Evolutionary conservation across 2,329 filamentous ascomycete species (phyloP), one percentile per base, ranked within the genome.

Genomic region (Geosmithia morbida): DNA sequence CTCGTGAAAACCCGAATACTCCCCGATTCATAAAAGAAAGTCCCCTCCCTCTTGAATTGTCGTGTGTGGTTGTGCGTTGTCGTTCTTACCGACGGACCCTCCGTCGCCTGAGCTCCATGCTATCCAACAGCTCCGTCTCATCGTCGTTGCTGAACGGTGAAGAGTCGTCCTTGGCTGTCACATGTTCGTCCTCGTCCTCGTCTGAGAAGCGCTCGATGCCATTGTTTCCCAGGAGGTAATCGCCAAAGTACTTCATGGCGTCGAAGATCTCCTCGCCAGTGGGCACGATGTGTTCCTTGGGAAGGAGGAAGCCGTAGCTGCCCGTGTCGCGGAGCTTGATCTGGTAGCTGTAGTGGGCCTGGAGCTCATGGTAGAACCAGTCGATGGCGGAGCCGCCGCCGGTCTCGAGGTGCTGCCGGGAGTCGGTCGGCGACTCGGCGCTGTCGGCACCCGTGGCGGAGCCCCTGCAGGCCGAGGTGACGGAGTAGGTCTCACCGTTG

Each of bases 251-350:
- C 58, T 89, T 76, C 51, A 95, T 72, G 0, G 88, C 87, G 54
- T 84, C 83, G 53, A 90, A 80, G 41, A 90, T 76, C 63, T 98
- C 92, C 62, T 90, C 81, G 8, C 92, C 90, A 0, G 87, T 92
- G 0, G 90, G 88, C 2, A 94, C 70, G 50, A 97, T 97, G 50
- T 94, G 77, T 49, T 92, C 83, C 49, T 77, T 82, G 0, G 92
- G 92, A 3, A 97, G 69, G 44, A 98, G 68, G 61, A 97, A 98
- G 0, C 92, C 92, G 61, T 97, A 97, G 60, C 81, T 92, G 10
- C 92, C 92, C 0, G 85, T 92, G 61, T 98, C 92, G 45, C 92
- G 75, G 26, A 98, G 70, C 67, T 97, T 97, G 65, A 92, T 83
- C 69, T 97, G 92, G 61, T 94, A 97, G 49, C 87, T 85, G 61